Evolutionary conservation across 345 rosid genomes (phyloP).

Genomic region (Abelmoschus esculentus): DNA sequence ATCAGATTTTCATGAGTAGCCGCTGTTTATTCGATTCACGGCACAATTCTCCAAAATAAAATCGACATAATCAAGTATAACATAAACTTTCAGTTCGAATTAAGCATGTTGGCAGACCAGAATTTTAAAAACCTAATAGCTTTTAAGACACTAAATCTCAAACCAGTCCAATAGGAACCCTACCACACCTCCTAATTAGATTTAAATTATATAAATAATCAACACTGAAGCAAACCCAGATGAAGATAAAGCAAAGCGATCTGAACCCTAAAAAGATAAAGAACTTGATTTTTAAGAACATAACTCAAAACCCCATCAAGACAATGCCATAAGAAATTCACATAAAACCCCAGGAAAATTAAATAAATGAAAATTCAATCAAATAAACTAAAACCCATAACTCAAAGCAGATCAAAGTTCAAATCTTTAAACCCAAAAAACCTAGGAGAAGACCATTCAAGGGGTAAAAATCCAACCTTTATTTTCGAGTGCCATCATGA

Average conservation of each 20-base stretch:
- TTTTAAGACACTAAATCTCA: conserved; percentile 2
- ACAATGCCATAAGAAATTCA: neutral
- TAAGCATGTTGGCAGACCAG: neutral
- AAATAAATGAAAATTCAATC: neutral
- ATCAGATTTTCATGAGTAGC: neutral
- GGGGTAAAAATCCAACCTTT: conserved; percentile 28
- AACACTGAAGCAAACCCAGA: conserved; percentile 9
- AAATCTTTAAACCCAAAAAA: neutral
- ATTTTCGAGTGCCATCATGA: conserved; percentile 56
- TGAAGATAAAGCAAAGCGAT: neutral
- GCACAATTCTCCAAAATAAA: no score
- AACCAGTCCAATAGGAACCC: neutral
- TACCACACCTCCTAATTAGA: neutral
- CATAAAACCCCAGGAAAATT: neutral
- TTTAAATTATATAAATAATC: neutral
- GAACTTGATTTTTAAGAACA: neutral
- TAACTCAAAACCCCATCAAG: neutral
- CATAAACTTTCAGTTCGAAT: neutral
- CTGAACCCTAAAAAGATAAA: neutral
- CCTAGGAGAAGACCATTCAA: neutral
- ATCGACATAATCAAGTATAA: neutral
- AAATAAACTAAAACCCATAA: neutral
- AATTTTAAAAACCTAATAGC: neutral
- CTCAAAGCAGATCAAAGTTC: conserved; percentile 4
- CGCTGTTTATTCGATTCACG: neutral